phyloP scores from a whole-genome alignment of 2,329 filamentous ascomycete species.

The Claviceps sp. region DNA sequence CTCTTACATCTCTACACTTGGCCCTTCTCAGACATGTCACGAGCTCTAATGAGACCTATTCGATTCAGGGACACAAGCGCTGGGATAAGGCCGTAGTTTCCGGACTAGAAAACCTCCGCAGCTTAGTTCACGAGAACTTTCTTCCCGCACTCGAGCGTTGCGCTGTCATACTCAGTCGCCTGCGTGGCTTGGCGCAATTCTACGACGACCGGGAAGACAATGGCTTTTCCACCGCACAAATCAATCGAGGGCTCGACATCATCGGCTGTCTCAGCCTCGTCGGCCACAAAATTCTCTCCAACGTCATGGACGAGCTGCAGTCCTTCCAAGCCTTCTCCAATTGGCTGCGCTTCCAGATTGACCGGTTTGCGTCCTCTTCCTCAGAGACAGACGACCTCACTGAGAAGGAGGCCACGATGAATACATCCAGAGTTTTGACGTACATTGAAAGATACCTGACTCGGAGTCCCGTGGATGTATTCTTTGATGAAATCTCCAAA shows the following conservation, averaged over 20 bases:
- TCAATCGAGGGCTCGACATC: slow-evolving; percentile 54
- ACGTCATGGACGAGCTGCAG: slow-evolving; percentile 62
- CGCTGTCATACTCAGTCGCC: slow-evolving; percentile 64
- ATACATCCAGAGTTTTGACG: slow-evolving; percentile 56
- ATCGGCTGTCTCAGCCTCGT: slow-evolving; percentile 64
- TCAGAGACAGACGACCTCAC: slow-evolving; percentile 54
- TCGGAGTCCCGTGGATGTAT: slow-evolving; percentile 50
- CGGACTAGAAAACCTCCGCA: slow-evolving; percentile 64
- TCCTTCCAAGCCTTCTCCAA: slow-evolving; percentile 67
- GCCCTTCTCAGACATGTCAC: not conserved
- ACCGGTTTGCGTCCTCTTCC: slow-evolving; percentile 53
- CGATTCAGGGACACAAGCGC: slow-evolving; percentile 65
- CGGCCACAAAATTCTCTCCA: slow-evolving; percentile 57
- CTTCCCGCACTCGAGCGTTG: slow-evolving; percentile 78
- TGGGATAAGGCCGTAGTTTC: slow-evolving; percentile 82
- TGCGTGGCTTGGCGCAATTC: slow-evolving; percentile 74
- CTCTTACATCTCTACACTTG: not conserved
- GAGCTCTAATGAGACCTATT: not conserved
- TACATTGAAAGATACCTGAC: slow-evolving; percentile 65
- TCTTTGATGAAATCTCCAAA: slow-evolving; percentile 36
- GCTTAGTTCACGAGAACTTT: slow-evolving; percentile 74
- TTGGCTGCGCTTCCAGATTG: slow-evolving; percentile 77
- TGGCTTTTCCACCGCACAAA: slow-evolving; percentile 50
- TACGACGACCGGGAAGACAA: slow-evolving; percentile 53
- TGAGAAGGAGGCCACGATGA: slow-evolving; percentile 65